Evolutionary conservation across 257 asterid species (phyloP).

Genomic region (Lantana camara): DNA sequence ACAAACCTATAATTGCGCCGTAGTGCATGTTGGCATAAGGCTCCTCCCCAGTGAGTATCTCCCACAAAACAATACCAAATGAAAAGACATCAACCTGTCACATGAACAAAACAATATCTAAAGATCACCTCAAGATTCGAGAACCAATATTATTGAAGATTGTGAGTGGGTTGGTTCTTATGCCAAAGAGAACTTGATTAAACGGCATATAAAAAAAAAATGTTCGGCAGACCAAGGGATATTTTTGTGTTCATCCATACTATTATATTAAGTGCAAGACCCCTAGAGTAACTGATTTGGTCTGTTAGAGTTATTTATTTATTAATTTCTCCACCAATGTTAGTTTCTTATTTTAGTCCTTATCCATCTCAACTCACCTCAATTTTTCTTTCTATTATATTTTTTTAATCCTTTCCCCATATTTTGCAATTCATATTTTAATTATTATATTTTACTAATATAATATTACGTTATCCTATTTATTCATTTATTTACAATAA

Average conservation of each 20-base stretch:
- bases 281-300: too few relatives aligned
- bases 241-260: neutral
- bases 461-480: too few relatives aligned
- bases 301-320: too few relatives aligned
- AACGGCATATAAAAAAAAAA: neutral
- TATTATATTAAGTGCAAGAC: too few relatives aligned
- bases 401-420: too few relatives aligned
- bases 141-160: neutral
- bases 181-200: constrained; percentile 1
- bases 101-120: constrained; percentile 13
- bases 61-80: constrained; percentile 95
- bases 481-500: too few relatives aligned
- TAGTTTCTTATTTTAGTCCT: too few relatives aligned
- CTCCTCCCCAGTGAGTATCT: constrained; percentile 97
- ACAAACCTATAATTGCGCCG: constrained; percentile 70
- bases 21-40: constrained; percentile 97
- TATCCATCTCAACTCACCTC: too few relatives aligned
- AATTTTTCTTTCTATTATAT: too few relatives aligned
- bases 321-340: too few relatives aligned
- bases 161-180: constrained; percentile 16
- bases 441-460: too few relatives aligned
- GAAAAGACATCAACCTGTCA: constrained; percentile 92
- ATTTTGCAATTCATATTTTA: too few relatives aligned
- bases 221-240: neutral
- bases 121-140: neutral